Evolutionary conservation across 2,329 filamentous ascomycete genomes (phyloP).

Genomic region (Thielaviopsis populi): DNA sequence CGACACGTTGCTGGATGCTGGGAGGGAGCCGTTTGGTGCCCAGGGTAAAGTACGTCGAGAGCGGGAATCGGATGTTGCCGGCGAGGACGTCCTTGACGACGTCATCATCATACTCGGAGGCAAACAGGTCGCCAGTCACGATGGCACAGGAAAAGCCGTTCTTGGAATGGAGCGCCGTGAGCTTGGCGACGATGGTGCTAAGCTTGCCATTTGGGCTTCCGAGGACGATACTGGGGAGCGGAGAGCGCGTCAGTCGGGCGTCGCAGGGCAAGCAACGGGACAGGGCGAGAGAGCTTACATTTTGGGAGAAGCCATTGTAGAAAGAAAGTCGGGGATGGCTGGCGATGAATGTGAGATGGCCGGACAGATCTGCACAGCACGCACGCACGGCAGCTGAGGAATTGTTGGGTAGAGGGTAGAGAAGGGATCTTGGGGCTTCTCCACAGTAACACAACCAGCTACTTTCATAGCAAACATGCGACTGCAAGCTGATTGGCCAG

Average conservation of each 20-base stretch:
- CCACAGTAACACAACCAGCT: background rate
- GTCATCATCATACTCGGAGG: conserved; percentile 42
- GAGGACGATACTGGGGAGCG: conserved; percentile 50
- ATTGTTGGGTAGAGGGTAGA: background rate
- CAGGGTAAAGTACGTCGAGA: conserved; percentile 84
- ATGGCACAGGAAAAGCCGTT: conserved; percentile 80
- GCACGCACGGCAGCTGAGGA: too few species aligned
- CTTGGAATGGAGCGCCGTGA: conserved; percentile 67
- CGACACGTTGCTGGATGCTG: conserved; percentile 55
- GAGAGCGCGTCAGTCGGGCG: conserved; percentile 14
- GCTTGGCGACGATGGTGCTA: conserved; percentile 59
- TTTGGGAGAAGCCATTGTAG: conserved; percentile 12
- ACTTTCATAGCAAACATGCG: conserved; percentile 9
- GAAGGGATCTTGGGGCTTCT: background rate
- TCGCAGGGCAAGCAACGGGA: background rate
- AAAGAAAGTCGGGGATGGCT: too few species aligned
- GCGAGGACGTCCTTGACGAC: conserved; percentile 50
- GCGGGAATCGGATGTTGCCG: conserved; percentile 57
- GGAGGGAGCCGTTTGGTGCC: conserved; percentile 58
- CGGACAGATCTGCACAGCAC: background rate
- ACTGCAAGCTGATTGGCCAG: conserved; percentile 15
- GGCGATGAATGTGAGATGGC: background rate
- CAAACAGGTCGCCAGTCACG: conserved; percentile 70
- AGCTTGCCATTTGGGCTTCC: conserved; percentile 73
- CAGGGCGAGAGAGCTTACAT: background rate